These are phyloP conservation scores for Kluyveromyces wickerhamii DNA, from an alignment of 805 yeast species.

Conservation along the genomic window DNA sequence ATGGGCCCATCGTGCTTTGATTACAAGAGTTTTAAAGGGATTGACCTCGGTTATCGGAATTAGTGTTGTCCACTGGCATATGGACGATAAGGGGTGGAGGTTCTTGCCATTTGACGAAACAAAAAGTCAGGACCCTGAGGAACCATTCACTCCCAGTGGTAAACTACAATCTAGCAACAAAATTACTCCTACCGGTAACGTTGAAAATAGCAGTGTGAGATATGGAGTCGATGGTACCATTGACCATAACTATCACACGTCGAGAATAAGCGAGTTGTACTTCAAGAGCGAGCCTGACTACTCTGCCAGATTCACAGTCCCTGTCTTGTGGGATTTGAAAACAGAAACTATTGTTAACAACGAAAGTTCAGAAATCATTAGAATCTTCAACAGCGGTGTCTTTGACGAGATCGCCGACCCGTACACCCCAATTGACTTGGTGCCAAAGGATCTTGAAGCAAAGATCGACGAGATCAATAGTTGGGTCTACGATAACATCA, in stretches of 20 bases:
- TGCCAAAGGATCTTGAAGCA: constrained; percentile 46
- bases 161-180: constrained; percentile 9
- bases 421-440: constrained; percentile 40
- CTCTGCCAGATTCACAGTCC: constrained; percentile 82
- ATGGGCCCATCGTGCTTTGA: constrained; percentile 85
- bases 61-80: constrained; percentile 84
- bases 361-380: constrained; percentile 82
- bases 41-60: constrained; percentile 49
- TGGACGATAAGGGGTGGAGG: constrained; percentile 88
- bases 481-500: constrained; percentile 78
- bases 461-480: constrained; percentile 70
- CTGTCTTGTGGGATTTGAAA: constrained; percentile 87
- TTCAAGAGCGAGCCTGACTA: constrained; percentile 68
- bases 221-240: constrained; percentile 34
- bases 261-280: constrained; percentile 63
- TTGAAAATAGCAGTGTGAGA: constrained; percentile 17
- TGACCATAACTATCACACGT: constrained; percentile 53
- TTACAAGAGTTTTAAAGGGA: constrained; percentile 69
- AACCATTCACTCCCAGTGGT: constrained; percentile 10
- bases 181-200: constrained; percentile 10
- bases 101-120: constrained; percentile 38
- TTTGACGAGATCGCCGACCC: constrained; percentile 42
- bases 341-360: constrained; percentile 78
- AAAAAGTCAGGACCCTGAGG: constrained; percentile 8
- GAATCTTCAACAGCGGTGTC: constrained; percentile 74